Base-by-base conservation (phyloP, 2,329 filamentous ascomycete genomes). In the Diaporthe australafricana region DNA sequence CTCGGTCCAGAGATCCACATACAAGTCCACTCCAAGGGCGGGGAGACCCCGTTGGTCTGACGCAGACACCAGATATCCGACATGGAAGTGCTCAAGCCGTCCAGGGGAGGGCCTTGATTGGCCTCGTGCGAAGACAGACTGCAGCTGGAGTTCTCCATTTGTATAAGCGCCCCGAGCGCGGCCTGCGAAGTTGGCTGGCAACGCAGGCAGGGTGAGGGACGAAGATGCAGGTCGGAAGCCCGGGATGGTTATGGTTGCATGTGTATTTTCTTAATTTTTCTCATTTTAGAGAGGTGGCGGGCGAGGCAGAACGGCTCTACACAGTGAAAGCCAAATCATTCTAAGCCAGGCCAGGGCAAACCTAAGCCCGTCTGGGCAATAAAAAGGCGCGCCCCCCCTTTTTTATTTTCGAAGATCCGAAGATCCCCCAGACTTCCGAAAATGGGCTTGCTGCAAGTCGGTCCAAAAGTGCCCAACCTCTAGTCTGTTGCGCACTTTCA, bases 381-480 rank as follows among this genome's bases (percentile, higher is more conserved):
- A 48, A 42, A 63, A 25, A 40, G 35, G 60, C 60, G 42, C n/a
- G n/a, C n/a, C 60, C 42, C 8, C 38, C 38, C 38, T 16, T 40
- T 40, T 11, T 12, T 35, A 48, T 63, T 62, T 47, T 2, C 27
- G 60, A 63, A 22, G 42, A 63, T 63, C 57, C 57, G 57, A 63
- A 63, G 57, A 63, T 63, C 57, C 57, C 57, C 57, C 57, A 63
- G 57, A 63, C 57, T 35, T 35, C 60, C 60, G 57, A n/a, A n/a
- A n/a, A n/a, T 27, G 60, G 42, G 27, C 27, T 48, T 35, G 8
- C 60, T 48, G 60, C 60, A 63, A 42, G 40, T 35, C 42, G 60
- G 60, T 48, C 42, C 42, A 47, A 48, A 35, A 22, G 20, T 63
- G 60, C 60, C 60, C 60, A 63, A 63, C 57, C 12, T 45, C 20